Percentiles rank a stretch among this genome's conserved stretches.
These are phyloP conservation scores for Rickenella mellea DNA, from an alignment of 768 basidiomycete species.

Conservation along the genomic window DNA sequence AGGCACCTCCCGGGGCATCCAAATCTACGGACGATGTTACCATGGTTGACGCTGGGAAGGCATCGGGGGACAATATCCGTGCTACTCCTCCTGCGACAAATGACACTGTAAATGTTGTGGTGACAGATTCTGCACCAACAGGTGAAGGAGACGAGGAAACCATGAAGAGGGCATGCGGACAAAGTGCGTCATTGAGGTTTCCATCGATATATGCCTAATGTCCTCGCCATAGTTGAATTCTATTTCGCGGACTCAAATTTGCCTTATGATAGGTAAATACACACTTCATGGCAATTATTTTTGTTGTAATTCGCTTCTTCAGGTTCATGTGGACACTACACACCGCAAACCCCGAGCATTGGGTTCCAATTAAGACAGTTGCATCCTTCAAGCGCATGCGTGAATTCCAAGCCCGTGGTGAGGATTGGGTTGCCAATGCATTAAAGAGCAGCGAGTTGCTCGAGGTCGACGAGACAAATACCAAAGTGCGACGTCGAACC, in stretches of 20 bases:
- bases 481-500: slow-evolving; percentile 65
- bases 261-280: slow-evolving; percentile 70
- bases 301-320: slow-evolving; percentile 9
- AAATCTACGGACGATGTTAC: slow-evolving; percentile 5
- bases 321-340: slow-evolving; percentile 96
- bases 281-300: neutral
- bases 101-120: too few species aligned
- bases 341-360: slow-evolving; percentile 72
- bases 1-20: neutral
- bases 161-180: slow-evolving; percentile 40
- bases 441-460: slow-evolving; percentile 46
- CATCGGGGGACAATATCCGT: neutral
- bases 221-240: slow-evolving; percentile 63
- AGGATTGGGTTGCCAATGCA: slow-evolving; percentile 63
- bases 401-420: slow-evolving; percentile 50
- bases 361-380: slow-evolving; percentile 82
- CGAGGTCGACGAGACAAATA: slow-evolving; percentile 65
- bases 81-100: neutral
- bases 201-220: neutral
- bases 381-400: slow-evolving; percentile 95
- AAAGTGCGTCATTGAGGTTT: slow-evolving; percentile 30
- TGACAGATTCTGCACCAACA: too few species aligned
- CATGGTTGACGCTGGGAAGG: slow-evolving; percentile 2
- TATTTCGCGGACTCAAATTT: slow-evolving; percentile 97
- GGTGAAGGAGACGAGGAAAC: slow-evolving; percentile 29